phyloP scores from a whole-genome alignment of 1,284 basidiomycete species.

The Cutaneotrichosporon sp. region DNA sequence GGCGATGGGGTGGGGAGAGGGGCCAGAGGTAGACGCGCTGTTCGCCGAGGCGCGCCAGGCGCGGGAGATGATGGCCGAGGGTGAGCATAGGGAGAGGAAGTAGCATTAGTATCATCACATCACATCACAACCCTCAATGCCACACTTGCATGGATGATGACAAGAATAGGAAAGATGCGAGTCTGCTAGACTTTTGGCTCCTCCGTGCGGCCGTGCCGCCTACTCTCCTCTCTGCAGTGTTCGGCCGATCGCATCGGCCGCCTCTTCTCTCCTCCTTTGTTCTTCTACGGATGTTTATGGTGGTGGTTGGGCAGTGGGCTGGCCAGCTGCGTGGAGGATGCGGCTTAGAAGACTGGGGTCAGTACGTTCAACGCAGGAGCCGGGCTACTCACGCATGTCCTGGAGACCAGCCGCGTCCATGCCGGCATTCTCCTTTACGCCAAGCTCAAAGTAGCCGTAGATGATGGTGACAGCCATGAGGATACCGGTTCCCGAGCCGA shows the following conservation, averaged over 20 bases:
- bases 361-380: not conserved
- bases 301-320: not conserved
- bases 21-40: slow-evolving; percentile 21
- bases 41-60: slow-evolving; percentile 23
- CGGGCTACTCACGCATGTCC: slow-evolving; percentile 33
- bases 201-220: not conserved
- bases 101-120: not conserved
- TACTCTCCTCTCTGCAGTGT: not conserved
- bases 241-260: not conserved
- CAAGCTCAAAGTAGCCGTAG: slow-evolving; percentile 67
- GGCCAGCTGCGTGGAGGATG: not conserved
- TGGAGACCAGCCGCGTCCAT: slow-evolving; percentile 50
- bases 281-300: not conserved
- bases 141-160: slow-evolving; percentile 6
- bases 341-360: not conserved
- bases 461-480: slow-evolving; percentile 97
- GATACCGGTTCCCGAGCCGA: slow-evolving; percentile 95
- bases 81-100: not conserved
- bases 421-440: slow-evolving; percentile 52
- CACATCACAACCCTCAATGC: not conserved
- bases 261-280: not conserved
- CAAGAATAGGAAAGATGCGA: slow-evolving; percentile 5
- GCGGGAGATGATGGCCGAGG: slow-evolving; percentile 15
- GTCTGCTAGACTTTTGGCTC: not conserved
- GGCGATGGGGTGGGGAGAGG: slow-evolving; percentile 25